Conservation (phyloP, 1,284 basidiomycete genomes). For the Polyporus tsugae region DNA sequence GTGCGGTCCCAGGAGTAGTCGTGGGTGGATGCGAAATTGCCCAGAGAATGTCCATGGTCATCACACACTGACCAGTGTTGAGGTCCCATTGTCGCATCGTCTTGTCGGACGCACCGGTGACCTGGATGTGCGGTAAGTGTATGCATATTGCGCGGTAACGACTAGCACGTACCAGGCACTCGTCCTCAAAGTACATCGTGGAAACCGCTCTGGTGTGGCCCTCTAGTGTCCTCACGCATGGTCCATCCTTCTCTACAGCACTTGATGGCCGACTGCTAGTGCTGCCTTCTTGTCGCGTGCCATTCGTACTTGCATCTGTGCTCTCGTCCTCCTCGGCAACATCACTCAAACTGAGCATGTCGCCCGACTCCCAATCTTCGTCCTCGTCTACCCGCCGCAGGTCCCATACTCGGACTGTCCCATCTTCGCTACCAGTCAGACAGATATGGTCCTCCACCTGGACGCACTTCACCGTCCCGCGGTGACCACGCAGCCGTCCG, state of each 20-base stretch:
- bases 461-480: conserved; percentile 84
- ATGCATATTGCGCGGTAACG: not conserved
- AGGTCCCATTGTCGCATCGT: conserved; percentile 99
- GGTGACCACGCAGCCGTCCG: conserved; percentile 83
- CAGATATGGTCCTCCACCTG: conserved; percentile 95
- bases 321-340: conserved; percentile 69
- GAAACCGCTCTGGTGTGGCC: conserved; percentile 95
- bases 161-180: conserved; percentile 74
- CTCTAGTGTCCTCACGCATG: conserved; percentile 84
- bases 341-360: conserved; percentile 65
- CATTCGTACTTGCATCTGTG: conserved; percentile 44
- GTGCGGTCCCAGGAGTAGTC: conserved; percentile 49
- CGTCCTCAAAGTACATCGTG: conserved; percentile 94
- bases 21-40: conserved; percentile 92
- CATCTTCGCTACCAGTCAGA: conserved; percentile 91
- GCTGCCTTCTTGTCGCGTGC: conserved; percentile 36
- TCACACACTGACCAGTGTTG: conserved; percentile 95
- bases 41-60: conserved; percentile 99
- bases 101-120: conserved; percentile 98
- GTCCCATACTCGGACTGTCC: conserved; percentile 89
- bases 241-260: conserved; percentile 41
- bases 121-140: conserved; percentile 52
- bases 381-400: conserved; percentile 82
- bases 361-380: conserved; percentile 67
- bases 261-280: conserved; percentile 35